Conservation (phyloP, 2,329 filamentous ascomycete species). For the Microcyclospora pomicola region DNA sequence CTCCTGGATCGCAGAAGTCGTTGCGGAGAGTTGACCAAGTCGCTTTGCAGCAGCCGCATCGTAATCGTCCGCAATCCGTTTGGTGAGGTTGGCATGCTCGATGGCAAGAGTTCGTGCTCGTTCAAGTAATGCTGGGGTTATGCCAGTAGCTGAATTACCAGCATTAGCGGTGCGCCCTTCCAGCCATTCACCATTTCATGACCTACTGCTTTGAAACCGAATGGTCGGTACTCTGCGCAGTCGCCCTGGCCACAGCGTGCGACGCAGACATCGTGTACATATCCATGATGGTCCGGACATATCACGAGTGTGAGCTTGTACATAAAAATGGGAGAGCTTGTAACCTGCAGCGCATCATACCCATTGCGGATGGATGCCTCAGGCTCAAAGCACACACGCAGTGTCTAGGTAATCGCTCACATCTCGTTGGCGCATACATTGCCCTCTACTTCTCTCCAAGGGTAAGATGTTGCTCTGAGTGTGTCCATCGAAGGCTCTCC, state of each 20-base stretch:
- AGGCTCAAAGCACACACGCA: no score
- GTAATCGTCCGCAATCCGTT: constrained; percentile 40
- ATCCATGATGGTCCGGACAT: constrained; percentile 10
- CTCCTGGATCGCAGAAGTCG: constrained; percentile 39
- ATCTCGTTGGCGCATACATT: no score
- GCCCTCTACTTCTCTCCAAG: no score
- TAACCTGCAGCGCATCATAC: no score
- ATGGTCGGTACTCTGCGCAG: background rate
- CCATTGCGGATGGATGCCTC: no score
- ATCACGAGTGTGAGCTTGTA: background rate
- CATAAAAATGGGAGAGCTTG: no score
- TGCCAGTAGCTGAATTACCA: no score
- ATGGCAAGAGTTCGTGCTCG: constrained; percentile 41
- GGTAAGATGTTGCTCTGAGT: no score
- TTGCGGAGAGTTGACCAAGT: constrained; percentile 40
- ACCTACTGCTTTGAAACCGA: constrained; percentile 5
- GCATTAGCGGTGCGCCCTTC: no score
- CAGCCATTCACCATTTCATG: no score
- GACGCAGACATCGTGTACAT: constrained; percentile 11
- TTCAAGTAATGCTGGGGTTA: constrained; percentile 22
- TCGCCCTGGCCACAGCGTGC: constrained; percentile 4
- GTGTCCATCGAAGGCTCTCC: no score
- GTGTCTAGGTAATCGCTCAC: no score
- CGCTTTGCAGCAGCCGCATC: constrained; percentile 44
- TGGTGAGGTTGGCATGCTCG: constrained; percentile 42